These are phyloP conservation scores for Venturia carpophila DNA, from an alignment of 2,329 filamentous ascomycete genomes.

Conservation along the genomic window DNA sequence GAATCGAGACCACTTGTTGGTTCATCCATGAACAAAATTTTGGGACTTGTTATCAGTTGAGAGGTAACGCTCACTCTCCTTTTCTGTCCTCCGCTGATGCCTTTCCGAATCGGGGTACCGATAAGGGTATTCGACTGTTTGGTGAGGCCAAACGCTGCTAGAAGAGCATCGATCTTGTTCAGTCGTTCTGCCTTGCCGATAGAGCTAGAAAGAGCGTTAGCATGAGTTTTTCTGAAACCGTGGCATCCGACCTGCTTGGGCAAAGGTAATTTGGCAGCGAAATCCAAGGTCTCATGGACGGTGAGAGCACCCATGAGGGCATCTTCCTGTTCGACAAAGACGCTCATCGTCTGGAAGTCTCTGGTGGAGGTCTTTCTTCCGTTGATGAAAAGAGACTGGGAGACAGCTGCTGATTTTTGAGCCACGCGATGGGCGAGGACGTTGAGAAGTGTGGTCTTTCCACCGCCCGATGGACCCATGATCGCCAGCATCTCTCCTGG, in stretches of 20 bases:
- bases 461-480: constrained; percentile 66
- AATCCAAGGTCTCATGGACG: constrained; percentile 69
- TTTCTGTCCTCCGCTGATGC: constrained; percentile 80
- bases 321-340: constrained; percentile 85
- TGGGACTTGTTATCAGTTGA: constrained; percentile 72
- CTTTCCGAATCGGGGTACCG: constrained; percentile 75
- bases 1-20: constrained; percentile 61
- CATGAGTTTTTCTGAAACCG: background rate
- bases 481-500: constrained; percentile 61
- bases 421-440: constrained; percentile 59
- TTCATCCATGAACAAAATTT: constrained; percentile 68
- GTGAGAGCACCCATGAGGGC: constrained; percentile 74
- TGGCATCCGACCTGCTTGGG: constrained; percentile 33
- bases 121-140: constrained; percentile 63
- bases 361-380: constrained; percentile 46
- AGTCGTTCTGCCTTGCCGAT: constrained; percentile 51
- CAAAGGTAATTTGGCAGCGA: constrained; percentile 60
- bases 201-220: constrained; percentile 28
- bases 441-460: constrained; percentile 80
- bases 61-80: constrained; percentile 70
- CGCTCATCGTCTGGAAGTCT: constrained; percentile 57
- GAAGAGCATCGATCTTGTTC: constrained; percentile 55
- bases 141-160: constrained; percentile 65
- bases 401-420: constrained; percentile 45
- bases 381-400: constrained; percentile 55